phyloP scores from a whole-genome alignment of 768 basidiomycete species.

The Boletus pseudopeckii region DNA sequence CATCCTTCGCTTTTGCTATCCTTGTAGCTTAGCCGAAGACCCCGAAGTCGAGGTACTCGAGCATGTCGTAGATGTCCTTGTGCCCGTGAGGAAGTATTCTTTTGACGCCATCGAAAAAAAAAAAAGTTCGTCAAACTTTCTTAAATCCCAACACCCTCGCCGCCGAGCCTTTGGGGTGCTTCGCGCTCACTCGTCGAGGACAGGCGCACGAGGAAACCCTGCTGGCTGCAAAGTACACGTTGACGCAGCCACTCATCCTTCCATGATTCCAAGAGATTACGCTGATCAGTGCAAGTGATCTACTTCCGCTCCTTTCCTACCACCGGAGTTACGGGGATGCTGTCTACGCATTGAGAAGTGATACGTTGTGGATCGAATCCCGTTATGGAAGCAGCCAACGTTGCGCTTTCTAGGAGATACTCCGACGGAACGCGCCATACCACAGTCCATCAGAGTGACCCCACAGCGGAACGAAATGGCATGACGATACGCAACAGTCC shows the following conservation, averaged over 20 bases:
- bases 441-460: too few relatives aligned
- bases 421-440: too few relatives aligned
- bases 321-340: constrained; percentile 13
- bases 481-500: too few relatives aligned
- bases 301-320: constrained; percentile 26
- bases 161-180: constrained; percentile 27
- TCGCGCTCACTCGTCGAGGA: constrained; percentile 31
- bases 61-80: too few relatives aligned
- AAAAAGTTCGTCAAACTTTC: too few relatives aligned
- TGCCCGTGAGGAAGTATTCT: too few relatives aligned
- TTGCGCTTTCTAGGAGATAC: not conserved
- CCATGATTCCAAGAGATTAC: constrained; percentile 26
- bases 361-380: constrained; percentile 14
- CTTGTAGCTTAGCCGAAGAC: constrained; percentile 10
- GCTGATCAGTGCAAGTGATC: constrained; percentile 22
- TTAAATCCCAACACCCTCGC: constrained; percentile 14
- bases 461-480: too few relatives aligned
- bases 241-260: constrained; percentile 23
- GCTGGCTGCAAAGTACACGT: constrained; percentile 29
- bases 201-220: constrained; percentile 18
- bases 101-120: too few relatives aligned
- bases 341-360: not conserved
- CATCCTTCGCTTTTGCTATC: too few relatives aligned
- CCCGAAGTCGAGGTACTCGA: too few relatives aligned
- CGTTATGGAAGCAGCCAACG: not conserved